Base-by-base conservation (phyloP, 2,329 filamentous ascomycete genomes). In the Colletotrichum sp. region DNA sequence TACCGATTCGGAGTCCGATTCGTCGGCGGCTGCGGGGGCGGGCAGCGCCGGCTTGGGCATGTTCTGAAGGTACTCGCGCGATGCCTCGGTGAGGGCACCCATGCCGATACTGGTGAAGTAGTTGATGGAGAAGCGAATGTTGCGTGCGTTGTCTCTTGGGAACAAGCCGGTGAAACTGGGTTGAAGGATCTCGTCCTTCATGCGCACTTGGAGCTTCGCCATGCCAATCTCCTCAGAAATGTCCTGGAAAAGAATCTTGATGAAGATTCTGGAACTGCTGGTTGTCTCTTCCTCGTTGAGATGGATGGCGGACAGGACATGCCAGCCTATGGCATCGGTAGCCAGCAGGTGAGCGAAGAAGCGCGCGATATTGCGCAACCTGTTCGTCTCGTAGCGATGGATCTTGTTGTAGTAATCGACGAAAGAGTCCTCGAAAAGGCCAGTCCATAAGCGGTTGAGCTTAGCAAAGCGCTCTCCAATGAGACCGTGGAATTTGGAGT, bases 51-150 rank as follows among this genome's bases (percentile, higher is more conserved):
- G 96, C 83, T 98, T 97, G 14, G 96, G 96, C 85, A 98, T 92
- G 82, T 96, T 98, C 83, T 96, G 94, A 72, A 99, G 90, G 82
- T 94, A 93, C 81, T 98, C 95, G 84, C 97, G 93, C 95, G 98
- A 98, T 79, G 96, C 95, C 83, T 99, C 97, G 3, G 97, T 99
- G 77, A 99, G 90, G 28, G 92, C 92, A 83, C 97, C 97, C 95
- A 99, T 98, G 74, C 96, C 96, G 81, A 99, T 98, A 81, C 96
- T 97, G 12, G 97, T 99, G 84, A 99, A 99, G 89, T 98, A 99
- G 86, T 99, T 99, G 92, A 99, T 98, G 67, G 96, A 95, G 89
- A 99, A 99, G 70, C 96, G 93, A 52, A 96, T 96, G 85, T 98
- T 97, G 82, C 95, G 93, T 28, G 96, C 92, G 81, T 96, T 95